Evolutionary conservation across 495 filamentous ascomycete genomes (phyloP).

Genomic region (Staphylotrichum longicolle): DNA sequence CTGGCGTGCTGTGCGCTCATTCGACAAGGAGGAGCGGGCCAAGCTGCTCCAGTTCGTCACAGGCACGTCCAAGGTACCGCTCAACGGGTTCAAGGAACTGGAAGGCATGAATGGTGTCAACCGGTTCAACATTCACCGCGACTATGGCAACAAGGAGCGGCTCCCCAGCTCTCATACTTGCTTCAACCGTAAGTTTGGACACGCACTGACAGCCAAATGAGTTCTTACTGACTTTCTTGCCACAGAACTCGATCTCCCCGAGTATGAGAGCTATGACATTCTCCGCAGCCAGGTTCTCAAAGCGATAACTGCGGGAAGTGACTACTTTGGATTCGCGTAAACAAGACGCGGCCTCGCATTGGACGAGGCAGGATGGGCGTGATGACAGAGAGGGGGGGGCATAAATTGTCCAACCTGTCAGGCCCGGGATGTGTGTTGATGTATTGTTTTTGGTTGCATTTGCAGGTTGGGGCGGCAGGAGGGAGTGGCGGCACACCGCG

Average conservation of each 20-base stretch:
- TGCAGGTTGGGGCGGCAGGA: conserved; percentile 8
- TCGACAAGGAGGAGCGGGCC: conserved; percentile 97
- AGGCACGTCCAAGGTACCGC: conserved; percentile 95
- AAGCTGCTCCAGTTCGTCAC: conserved; percentile 98
- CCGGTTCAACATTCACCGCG: conserved; percentile 97
- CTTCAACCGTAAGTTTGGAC: conserved; percentile 87
- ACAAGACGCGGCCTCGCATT: conserved; percentile 1
- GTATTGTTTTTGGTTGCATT: conserved; percentile 16
- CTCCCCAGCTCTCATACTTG: conserved; percentile 96
- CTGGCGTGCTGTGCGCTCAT: conserved; percentile 96
- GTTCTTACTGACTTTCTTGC: neutral
- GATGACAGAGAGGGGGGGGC: conserved; percentile 25
- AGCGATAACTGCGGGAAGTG: conserved; percentile 91
- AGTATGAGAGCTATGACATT: conserved; percentile 95
- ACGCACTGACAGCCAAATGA: neutral
- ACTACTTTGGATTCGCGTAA: conserved; percentile 98
- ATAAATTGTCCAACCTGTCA: conserved; percentile 29
- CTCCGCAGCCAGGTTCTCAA: conserved; percentile 85
- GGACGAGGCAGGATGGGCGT: neutral
- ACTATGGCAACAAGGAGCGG: conserved; percentile 96
- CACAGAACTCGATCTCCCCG: conserved; percentile 93
- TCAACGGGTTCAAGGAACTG: conserved; percentile 98
- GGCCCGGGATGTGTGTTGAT: conserved; percentile 1
- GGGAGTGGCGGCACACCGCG: conserved; percentile 7
- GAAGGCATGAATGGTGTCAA: conserved; percentile 99